Conservation (phyloP, 2,329 filamentous ascomycete species). For the Cordyceps militaris region DNA sequence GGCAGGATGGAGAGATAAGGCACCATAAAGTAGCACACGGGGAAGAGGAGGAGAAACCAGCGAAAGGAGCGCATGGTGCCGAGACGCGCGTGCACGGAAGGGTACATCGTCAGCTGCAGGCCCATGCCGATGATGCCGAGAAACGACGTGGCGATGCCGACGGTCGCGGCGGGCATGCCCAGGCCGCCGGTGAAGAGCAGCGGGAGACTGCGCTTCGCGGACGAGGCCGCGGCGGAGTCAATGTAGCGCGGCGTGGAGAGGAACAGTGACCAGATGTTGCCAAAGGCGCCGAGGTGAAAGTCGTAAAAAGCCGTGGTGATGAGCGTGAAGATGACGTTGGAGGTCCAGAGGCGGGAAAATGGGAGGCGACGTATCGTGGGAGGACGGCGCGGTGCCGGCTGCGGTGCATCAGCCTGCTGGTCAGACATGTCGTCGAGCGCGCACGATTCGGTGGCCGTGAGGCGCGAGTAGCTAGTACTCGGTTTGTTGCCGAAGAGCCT, state of each 20-base stretch:
- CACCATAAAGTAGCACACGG: constrained; percentile 58
- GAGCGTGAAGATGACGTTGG: constrained; percentile 45
- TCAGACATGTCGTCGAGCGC: not conserved
- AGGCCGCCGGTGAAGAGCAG: constrained; percentile 59
- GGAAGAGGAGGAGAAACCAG: constrained; percentile 58
- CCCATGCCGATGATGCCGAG: constrained; percentile 63
- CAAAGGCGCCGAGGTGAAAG: constrained; percentile 63
- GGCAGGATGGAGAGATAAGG: constrained; percentile 61
- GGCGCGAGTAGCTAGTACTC: constrained; percentile 25
- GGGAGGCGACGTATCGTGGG: constrained; percentile 22
- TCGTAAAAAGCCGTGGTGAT: constrained; percentile 62
- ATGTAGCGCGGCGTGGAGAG: constrained; percentile 54
- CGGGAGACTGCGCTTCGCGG: constrained; percentile 26
- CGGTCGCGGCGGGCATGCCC: constrained; percentile 57
- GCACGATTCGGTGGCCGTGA: constrained; percentile 18
- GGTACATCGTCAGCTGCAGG: constrained; percentile 63
- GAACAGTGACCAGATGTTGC: constrained; percentile 62
- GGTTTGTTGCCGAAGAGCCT: constrained; percentile 22
- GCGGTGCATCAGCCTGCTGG: constrained; percentile 5
- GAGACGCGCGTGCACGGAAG: constrained; percentile 54
- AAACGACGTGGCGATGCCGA: constrained; percentile 62
- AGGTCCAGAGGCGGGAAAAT: constrained; percentile 39
- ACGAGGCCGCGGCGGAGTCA: constrained; percentile 21
- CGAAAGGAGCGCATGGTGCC: constrained; percentile 63
- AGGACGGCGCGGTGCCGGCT: constrained; percentile 13